Base-by-base conservation (phyloP, 352 stramenopile species). In the Phytophthora meadii region DNA sequence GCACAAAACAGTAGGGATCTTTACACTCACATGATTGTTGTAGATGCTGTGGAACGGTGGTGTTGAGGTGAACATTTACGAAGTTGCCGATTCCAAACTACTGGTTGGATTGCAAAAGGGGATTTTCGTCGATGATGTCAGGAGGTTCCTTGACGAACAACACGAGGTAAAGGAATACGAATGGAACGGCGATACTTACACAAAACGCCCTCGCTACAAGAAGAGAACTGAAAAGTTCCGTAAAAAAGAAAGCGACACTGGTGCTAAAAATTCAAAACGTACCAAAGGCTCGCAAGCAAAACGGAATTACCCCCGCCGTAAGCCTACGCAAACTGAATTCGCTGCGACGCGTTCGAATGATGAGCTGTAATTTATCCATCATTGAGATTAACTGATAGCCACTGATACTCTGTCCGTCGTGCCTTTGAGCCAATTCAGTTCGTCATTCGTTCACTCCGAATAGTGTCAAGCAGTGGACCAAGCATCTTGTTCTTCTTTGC, bases 31-130 rank as follows among this genome's bases (percentile, higher is more conserved):
- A 65, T 51, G 52, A n/a, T 24, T 47, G 19, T 11, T 22, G 22
- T 30, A 92, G 85, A 86, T 89, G 78, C 68, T 94, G 36, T 91
- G 80, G 82, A 90, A 82, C 34, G 85, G 83, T 36, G 81, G 85
- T 5, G 68, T 91, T 5, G 78, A 92, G 10, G 80, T 82, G 19
- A 91, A 77, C 34, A 77, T 90, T 28, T 92, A 91, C 60, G 82
- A 92, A 61, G 75, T 93, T 28, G 76, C 81, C 12, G 55, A 74
- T 5, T 67, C 54, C 5, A 82, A 87, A 52, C 51, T 93, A 53
- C 72, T 93, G 9, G 48, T 91, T 10, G 85, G 82, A 5, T 67
- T 93, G 5, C 82, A 92, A 44, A 88, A 86, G 45, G 83, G 85
- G 2, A 53, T 83, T 15, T 85, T 81, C 34, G 54, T 81, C 5